These are phyloP conservation scores for Candida alai DNA, from an alignment of 805 yeast species.

Conservation along the genomic window DNA sequence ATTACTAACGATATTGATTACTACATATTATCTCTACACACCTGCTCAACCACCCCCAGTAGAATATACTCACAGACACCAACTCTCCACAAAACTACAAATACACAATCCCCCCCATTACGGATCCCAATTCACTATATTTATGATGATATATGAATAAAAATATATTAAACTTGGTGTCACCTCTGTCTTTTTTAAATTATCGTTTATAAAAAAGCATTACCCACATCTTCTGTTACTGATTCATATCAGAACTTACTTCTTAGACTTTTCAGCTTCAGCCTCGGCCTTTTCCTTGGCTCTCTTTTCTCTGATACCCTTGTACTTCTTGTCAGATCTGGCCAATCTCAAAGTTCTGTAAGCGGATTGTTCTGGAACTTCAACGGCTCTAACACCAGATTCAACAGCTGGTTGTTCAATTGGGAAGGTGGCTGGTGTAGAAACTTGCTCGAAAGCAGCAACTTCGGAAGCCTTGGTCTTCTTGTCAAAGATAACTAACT, in stretches of 20 bases:
- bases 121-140: constrained; percentile 6
- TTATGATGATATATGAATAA: constrained; percentile 7
- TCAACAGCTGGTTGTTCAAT: constrained; percentile 74
- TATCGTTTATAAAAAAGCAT: constrained; percentile 4
- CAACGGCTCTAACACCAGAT: constrained; percentile 85
- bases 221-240: constrained; percentile 1
- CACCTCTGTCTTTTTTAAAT: constrained; percentile 3
- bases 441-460: constrained; percentile 64
- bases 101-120: too few species aligned
- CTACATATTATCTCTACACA: too few species aligned
- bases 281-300: constrained; percentile 97
- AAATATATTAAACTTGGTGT: constrained; percentile 5
- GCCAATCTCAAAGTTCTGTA: constrained; percentile 94
- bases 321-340: constrained; percentile 88
- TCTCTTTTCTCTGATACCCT: constrained; percentile 97
- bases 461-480: constrained; percentile 71
- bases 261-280: constrained; percentile 96
- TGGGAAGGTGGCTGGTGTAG: constrained; percentile 85
- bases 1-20: too few species aligned
- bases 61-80: too few species aligned
- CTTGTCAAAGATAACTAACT: constrained; percentile 93
- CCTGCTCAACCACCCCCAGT: too few species aligned
- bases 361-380: constrained; percentile 66
- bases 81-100: too few species aligned
- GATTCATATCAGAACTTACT: constrained; percentile 46